phyloP scores from a whole-genome alignment of 345 rosid species.

The Raphanus sativus region DNA sequence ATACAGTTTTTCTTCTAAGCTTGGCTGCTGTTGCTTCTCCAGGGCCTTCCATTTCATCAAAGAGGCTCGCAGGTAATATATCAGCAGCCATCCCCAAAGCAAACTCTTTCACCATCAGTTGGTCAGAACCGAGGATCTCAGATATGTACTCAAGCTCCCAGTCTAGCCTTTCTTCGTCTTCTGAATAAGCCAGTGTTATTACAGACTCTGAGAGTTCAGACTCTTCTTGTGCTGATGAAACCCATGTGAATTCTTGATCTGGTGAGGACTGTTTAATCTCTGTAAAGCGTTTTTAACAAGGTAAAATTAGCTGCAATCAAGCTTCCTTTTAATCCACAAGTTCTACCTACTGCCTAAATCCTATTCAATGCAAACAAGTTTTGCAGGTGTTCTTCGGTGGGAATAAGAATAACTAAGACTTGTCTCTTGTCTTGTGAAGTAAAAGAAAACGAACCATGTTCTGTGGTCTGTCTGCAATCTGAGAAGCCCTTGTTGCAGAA shows the following conservation, averaged over 20 bases:
- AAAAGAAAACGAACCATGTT: not conserved
- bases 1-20: not conserved
- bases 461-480: not conserved
- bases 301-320: not conserved
- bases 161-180: not conserved
- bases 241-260: not conserved
- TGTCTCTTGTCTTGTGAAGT: not conserved
- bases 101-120: not conserved
- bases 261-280: not conserved
- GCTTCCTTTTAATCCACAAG: not conserved
- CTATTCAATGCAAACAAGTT: not conserved
- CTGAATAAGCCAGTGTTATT: not conserved
- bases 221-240: not conserved
- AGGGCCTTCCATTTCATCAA: not conserved
- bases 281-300: not conserved
- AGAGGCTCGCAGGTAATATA: not conserved
- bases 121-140: not conserved
- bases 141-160: constrained; percentile 1
- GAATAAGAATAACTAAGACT: no score
- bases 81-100: not conserved
- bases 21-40: not conserved
- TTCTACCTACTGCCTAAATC: not conserved
- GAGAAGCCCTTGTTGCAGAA: not conserved
- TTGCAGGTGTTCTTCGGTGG: not conserved
- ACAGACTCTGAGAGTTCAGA: not conserved